Evolutionary conservation across 2,329 filamentous ascomycete genomes (phyloP), one percentile per base, ranked within the genome.

Genomic region (Aspergillus udagawae): DNA sequence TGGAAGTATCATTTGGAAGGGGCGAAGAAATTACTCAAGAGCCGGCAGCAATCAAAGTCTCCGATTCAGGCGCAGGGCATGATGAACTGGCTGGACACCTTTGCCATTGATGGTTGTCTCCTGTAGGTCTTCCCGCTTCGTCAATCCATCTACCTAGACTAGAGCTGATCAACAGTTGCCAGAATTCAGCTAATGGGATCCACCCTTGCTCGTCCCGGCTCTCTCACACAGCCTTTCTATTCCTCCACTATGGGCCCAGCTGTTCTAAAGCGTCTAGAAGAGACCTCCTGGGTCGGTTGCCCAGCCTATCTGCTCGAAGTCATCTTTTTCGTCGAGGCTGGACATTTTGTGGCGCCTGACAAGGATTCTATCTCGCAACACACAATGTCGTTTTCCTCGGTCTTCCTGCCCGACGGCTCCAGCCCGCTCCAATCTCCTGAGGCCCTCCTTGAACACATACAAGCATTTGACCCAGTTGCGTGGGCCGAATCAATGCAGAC

Each of bases 1-100:
- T 82, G 80, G 80, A 81, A 75, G 60, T 75, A 78, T 35, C 80
- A 82, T 57, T 73, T 81, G 51, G 77, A 80, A 57, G 80, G 80
- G 6, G 80, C 79, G n/a, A 77, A 77, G 60, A 76, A 74, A 54
- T 69, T 82, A 21, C 72, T 82, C 27, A 71, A 74, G 42, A 69
- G 70, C 8, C 67, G 78, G 28, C 68, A 72, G 54, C 57, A 67
- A 29, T 60, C 62, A 41, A 57, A 56, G 35, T 53, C 53, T 3
- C 48, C 60, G 17, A 58, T 55, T 28, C 61, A 54, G 21, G 45
- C 58, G 10, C 52, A 62, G 57, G 60, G 62, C 12, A 69, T 73
- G 7, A 63, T 73, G 6, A 65, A 72, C 29, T 71, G 70, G 54
- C 61, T 76, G 21, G 68, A 75, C 55, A 65, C 67, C 17, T 75